These are phyloP conservation scores for Aspergillus egyptiacus DNA, from an alignment of 495 filamentous ascomycete species.

Conservation along the genomic window DNA sequence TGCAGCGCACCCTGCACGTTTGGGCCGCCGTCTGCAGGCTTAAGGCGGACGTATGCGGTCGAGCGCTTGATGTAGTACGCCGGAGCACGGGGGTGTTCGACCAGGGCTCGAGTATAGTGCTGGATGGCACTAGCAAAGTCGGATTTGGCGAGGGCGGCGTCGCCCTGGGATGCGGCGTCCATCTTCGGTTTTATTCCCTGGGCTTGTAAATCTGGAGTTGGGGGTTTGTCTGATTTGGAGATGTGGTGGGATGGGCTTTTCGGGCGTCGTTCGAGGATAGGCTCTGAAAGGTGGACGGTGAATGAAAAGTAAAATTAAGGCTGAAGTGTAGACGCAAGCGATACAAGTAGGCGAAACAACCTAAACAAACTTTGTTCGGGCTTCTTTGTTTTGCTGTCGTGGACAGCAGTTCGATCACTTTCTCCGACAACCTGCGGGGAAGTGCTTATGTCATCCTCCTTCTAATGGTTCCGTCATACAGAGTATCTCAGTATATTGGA, in stretches of 20 bases:
- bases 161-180: slow-evolving; percentile 57
- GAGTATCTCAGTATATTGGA: too few relatives aligned
- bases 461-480: neutral
- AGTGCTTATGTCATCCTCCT: slow-evolving; percentile 1
- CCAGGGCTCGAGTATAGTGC: slow-evolving; percentile 72
- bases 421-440: slow-evolving; percentile 7
- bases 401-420: neutral
- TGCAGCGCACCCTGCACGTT: slow-evolving; percentile 54
- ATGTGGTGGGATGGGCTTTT: neutral
- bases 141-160: slow-evolving; percentile 55
- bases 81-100: slow-evolving; percentile 58
- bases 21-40: slow-evolving; percentile 40
- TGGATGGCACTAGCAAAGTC: slow-evolving; percentile 63
- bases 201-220: neutral
- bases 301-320: neutral
- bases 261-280: neutral
- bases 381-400: neutral
- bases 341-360: neutral
- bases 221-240: neutral
- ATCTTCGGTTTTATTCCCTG: slow-evolving; percentile 26
- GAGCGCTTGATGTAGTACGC: slow-evolving; percentile 84
- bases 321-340: neutral
- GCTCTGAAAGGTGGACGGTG: too few relatives aligned
- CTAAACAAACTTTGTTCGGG: neutral
- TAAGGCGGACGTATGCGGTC: slow-evolving; percentile 68